Evolutionary conservation across 139 green algal genomes (phyloP).

Genomic region (Edaphochlamys debaryana): DNA sequence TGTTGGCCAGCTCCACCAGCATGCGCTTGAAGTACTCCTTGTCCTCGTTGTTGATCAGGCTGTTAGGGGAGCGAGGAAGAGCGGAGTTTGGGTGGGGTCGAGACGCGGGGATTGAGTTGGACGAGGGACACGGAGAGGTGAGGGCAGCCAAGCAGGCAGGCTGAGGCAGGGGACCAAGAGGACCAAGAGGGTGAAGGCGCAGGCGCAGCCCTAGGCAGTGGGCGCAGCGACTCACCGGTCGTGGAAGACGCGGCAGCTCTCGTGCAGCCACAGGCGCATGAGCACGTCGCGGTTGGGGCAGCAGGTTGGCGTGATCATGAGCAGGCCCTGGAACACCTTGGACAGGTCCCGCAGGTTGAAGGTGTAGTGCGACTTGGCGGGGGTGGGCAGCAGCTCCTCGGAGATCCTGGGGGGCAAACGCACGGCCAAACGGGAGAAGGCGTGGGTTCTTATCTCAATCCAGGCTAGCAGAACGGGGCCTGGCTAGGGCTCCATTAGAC

Average conservation of each 20-base stretch:
- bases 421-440: no score
- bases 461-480: no score
- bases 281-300: conserved; percentile 64
- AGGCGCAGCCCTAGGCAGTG: not conserved
- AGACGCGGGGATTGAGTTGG: no score
- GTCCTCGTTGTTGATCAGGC: conserved; percentile 81
- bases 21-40: conserved; percentile 76
- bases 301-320: conserved; percentile 66
- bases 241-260: conserved; percentile 86
- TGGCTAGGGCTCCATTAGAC: no score
- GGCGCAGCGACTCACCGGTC: conserved; percentile 59
- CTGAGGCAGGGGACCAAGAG: no score
- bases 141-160: no score
- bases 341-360: conserved; percentile 88
- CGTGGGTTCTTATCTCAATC: no score
- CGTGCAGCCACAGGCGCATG: conserved; percentile 82
- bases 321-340: conserved; percentile 86
- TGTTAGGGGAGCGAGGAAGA: no score
- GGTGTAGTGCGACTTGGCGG: conserved; percentile 85
- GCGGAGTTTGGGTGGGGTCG: not conserved
- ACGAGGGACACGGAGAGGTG: no score
- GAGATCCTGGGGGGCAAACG: conserved; percentile 55
- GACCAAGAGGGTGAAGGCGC: no score
- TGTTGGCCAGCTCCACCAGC: conserved; percentile 59
- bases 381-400: conserved; percentile 80